Conservation (phyloP, 345 rosid species). For the Adansonia digitata region DNA sequence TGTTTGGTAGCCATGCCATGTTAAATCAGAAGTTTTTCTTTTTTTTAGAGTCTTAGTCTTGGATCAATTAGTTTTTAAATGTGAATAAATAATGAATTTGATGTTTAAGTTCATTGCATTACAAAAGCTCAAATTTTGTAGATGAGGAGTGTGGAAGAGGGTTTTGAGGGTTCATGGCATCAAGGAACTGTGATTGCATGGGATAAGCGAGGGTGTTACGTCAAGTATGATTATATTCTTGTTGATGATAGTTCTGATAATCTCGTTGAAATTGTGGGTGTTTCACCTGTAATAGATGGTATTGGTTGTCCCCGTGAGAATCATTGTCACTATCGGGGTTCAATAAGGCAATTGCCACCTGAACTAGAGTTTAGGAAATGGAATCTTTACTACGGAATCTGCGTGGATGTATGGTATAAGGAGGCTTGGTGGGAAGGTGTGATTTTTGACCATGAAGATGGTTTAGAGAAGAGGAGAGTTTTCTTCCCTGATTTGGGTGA, state of each 20-base stretch:
- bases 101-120: slow-evolving; percentile 6
- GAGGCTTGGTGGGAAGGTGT: slow-evolving; percentile 97
- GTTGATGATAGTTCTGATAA: slow-evolving; percentile 32
- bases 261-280: slow-evolving; percentile 36
- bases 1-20: slow-evolving; percentile 19
- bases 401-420: slow-evolving; percentile 50
- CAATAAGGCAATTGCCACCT: slow-evolving; percentile 61
- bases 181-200: slow-evolving; percentile 38
- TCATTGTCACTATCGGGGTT: slow-evolving; percentile 27
- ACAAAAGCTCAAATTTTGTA: slow-evolving; percentile 7
- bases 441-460: slow-evolving; percentile 48
- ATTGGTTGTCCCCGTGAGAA: slow-evolving; percentile 9
- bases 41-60: background rate
- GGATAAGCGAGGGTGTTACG: slow-evolving; percentile 5
- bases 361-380: slow-evolving; percentile 19
- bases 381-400: slow-evolving; percentile 45
- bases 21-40: no score
- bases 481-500: slow-evolving; percentile 90
- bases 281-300: slow-evolving; percentile 37
- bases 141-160: slow-evolving; percentile 76
- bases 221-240: slow-evolving; percentile 55
- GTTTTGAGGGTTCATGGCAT: slow-evolving; percentile 81
- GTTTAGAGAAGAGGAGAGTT: slow-evolving; percentile 40
- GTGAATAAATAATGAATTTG: background rate
- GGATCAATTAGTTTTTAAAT: background rate